A percentile compares a stretch with the other conserved stretches of the same genome.
These are phyloP conservation scores for Populus davidiana DNA, from an alignment of 345 rosid species.

Conservation along the genomic window DNA sequence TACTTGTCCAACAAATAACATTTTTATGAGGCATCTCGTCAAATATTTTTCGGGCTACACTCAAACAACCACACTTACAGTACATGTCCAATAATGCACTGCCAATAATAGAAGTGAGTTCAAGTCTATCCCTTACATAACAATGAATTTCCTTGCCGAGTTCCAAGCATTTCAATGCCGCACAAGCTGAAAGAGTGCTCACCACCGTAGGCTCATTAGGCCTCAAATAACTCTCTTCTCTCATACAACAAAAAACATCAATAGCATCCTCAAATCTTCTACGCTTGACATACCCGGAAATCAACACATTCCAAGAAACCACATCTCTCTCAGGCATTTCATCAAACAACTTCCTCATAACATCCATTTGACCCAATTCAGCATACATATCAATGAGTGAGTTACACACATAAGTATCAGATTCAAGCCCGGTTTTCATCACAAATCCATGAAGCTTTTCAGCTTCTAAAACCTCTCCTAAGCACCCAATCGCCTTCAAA, in stretches of 20 bases:
- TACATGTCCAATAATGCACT: conserved; percentile 72
- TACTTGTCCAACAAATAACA: conserved; percentile 72
- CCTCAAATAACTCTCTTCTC: conserved; percentile 33
- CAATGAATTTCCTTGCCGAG: conserved; percentile 51
- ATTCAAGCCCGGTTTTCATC: conserved; percentile 50
- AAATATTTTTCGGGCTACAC: conserved; percentile 43
- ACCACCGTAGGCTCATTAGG: conserved; percentile 66
- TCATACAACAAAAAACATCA: conserved; percentile 43
- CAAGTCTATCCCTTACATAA: conserved; percentile 39
- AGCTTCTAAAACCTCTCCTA: conserved; percentile 31
- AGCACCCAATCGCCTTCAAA: conserved; percentile 31
- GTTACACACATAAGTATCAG: conserved; percentile 58
- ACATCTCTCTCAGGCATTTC: conserved; percentile 63
- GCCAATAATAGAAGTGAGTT: conserved; percentile 45
- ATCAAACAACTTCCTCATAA: conserved; percentile 52
- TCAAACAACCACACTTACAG: conserved; percentile 61
- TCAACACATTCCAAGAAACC: conserved; percentile 71
- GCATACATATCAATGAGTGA: conserved; percentile 70
- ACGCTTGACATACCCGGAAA: conserved; percentile 51
- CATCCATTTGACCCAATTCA: conserved; percentile 33
- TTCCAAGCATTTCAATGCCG: conserved; percentile 45
- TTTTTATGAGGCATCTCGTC: conserved; percentile 49
- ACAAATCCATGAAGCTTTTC: conserved; percentile 53
- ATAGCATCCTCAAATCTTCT: conserved; percentile 55
- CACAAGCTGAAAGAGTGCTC: conserved; percentile 68